phyloP scores from a whole-genome alignment of 805 yeast species.

The Wickerhamiella lipophila region DNA sequence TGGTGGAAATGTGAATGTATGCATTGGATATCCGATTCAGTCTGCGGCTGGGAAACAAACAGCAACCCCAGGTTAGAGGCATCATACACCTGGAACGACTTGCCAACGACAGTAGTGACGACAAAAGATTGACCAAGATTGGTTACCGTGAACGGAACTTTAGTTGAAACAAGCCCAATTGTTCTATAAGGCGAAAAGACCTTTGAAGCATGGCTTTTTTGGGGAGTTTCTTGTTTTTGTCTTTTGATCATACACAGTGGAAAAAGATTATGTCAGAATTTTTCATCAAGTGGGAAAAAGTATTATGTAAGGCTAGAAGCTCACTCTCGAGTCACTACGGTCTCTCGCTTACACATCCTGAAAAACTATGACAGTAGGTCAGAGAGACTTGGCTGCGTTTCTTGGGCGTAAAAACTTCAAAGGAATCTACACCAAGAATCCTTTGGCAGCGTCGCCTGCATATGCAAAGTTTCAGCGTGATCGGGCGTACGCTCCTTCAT shows the following conservation, averaged over 20 bases:
- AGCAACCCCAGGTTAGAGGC: constrained; percentile 68
- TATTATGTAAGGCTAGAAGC: too few relatives aligned
- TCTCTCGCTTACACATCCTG: background rate
- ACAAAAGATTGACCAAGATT: constrained; percentile 79
- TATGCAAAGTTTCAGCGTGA: constrained; percentile 59
- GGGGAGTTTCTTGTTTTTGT: background rate
- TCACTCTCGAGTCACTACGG: too few relatives aligned
- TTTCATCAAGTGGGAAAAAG: too few relatives aligned
- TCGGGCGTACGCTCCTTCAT: constrained; percentile 22
- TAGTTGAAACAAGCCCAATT: constrained; percentile 80
- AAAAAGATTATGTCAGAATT: constrained; percentile 3
- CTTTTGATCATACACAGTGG: background rate
- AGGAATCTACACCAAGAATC: constrained; percentile 70
- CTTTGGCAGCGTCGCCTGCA: constrained; percentile 38
- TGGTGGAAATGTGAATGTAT: constrained; percentile 72
- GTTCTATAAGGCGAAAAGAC: constrained; percentile 23
- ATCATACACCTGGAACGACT: constrained; percentile 84
- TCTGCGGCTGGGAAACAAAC: constrained; percentile 73
- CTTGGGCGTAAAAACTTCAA: constrained; percentile 73
- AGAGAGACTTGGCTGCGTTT: constrained; percentile 43
- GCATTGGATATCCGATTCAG: constrained; percentile 55
- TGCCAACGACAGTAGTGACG: constrained; percentile 80
- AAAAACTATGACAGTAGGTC: constrained; percentile 19
- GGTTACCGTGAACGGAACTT: constrained; percentile 75
- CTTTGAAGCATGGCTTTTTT: constrained; percentile 4